Evolutionary conservation across 306 rosid species (phyloP), one percentile per base, ranked within the genome.

Genomic region (Pterocarpus santalinus): DNA sequence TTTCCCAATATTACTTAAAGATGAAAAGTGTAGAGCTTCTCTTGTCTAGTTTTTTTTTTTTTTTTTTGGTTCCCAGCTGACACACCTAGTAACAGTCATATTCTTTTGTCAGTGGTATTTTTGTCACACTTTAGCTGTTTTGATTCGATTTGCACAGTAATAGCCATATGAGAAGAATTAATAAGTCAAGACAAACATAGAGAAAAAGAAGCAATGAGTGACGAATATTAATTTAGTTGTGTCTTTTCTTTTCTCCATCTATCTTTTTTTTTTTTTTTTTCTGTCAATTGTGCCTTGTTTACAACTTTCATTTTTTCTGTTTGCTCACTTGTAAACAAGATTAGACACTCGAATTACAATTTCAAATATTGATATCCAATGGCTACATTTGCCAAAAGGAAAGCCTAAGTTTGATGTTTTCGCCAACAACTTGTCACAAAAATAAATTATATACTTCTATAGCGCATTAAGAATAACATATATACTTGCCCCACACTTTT

Each of bases 1-100:
- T 22, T 22, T n/a, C 56, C 65, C 49, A 53, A 34, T 33, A 52
- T 47, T 70, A 14, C 58, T 47, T 14, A 53, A n/a, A 41, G 7
- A 33, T 12, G 28, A 32, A 61, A 30, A 76, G 47, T 76, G 13
- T n/a, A 47, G 47, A 34, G 53, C 14, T 76, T 63, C 12, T 76
- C 46, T 75, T 6, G 1, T 46, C 3, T 75, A 1, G 28, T 8
- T 8, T 36, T 46, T 46, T 9, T 1, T 3, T 7, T 46, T 46
- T 46, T 46, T 33, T 34, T n/a, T 11, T 0, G 1, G 2, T 39
- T 39, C 6, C 34, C 9, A 56, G 7, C 16, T 78, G 66, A 77
- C 70, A 8, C 43, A 67, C 2, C 17, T 3, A 4, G 13, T 39
- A 30, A 68, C 28, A 69, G 38, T 78, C 38, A 78, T 68, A 43